phyloP scores from a whole-genome alignment of 495 filamentous ascomycete genomes.

The Annulohypoxylon stygium region DNA sequence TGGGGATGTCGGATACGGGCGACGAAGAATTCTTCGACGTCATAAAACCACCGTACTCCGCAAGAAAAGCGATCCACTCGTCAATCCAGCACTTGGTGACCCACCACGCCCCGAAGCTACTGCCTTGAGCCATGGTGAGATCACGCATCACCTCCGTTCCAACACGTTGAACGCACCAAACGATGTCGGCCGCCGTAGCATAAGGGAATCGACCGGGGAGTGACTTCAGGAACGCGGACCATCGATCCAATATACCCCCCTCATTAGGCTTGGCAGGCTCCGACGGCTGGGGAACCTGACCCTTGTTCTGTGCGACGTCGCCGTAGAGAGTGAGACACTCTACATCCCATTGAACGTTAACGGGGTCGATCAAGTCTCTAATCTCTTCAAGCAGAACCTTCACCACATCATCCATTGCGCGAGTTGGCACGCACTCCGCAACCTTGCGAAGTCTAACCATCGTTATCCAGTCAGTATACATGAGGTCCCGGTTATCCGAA shows the following conservation, averaged over 20 bases:
- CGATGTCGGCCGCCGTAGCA: constrained; percentile 72
- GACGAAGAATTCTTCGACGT: constrained; percentile 58
- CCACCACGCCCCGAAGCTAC: constrained; percentile 96
- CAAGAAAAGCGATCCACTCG: constrained; percentile 93
- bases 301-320: constrained; percentile 61
- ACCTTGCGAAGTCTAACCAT: constrained; percentile 80
- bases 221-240: constrained; percentile 83
- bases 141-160: constrained; percentile 79
- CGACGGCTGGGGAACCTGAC: constrained; percentile 40
- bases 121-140: constrained; percentile 82
- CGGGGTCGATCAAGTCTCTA: constrained; percentile 75
- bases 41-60: constrained; percentile 93
- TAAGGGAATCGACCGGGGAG: constrained; percentile 82
- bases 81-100: constrained; percentile 97
- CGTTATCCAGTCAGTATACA: constrained; percentile 92
- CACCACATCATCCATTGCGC: constrained; percentile 75
- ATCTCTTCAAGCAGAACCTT: constrained; percentile 81
- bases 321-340: constrained; percentile 68
- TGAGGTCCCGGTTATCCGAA: constrained; percentile 81
- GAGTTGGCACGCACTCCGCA: constrained; percentile 70
- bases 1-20: constrained; percentile 38
- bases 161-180: constrained; percentile 76
- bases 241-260: constrained; percentile 81
- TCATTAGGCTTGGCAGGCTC: constrained; percentile 46
- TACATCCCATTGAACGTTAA: constrained; percentile 66